Evolutionary conservation across 768 basidiomycete genomes (phyloP).

Genomic region (Lactarius evosmus): DNA sequence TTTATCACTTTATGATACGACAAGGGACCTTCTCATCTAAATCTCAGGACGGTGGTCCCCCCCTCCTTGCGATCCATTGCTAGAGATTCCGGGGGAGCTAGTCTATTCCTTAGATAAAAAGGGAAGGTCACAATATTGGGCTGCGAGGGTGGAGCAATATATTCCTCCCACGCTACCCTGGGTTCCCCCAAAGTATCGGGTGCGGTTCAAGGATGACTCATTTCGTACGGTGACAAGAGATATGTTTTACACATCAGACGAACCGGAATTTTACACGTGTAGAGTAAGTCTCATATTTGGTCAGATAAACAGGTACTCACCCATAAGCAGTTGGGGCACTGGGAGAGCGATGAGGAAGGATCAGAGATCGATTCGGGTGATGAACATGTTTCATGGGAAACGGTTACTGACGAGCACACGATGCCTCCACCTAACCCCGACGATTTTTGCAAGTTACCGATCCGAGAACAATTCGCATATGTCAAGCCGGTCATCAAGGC

Average conservation of each 20-base stretch:
- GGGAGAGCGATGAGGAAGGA: slow-evolving; percentile 44
- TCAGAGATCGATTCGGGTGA: slow-evolving; percentile 31
- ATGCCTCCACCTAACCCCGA: slow-evolving; percentile 43
- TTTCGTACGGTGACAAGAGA: slow-evolving; percentile 42
- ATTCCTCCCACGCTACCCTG: slow-evolving; percentile 41
- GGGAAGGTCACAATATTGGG: slow-evolving; percentile 53
- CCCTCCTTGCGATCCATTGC: slow-evolving; percentile 45
- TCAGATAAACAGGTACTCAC: neutral
- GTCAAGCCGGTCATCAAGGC: slow-evolving; percentile 60
- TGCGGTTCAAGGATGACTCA: slow-evolving; percentile 58
- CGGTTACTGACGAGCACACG: slow-evolving; percentile 38
- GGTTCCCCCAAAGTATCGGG: slow-evolving; percentile 47
- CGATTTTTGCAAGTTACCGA: slow-evolving; percentile 47
- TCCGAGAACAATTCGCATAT: slow-evolving; percentile 61
- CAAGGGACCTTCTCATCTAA: slow-evolving; percentile 22
- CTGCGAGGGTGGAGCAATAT: slow-evolving; percentile 57
- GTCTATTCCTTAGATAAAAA: slow-evolving; percentile 50
- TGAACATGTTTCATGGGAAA: slow-evolving; percentile 30
- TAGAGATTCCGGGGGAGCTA: slow-evolving; percentile 66
- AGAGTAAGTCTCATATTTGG: slow-evolving; percentile 40
- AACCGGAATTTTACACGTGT: slow-evolving; percentile 63
- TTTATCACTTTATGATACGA: slow-evolving; percentile 23
- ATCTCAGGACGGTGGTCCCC: slow-evolving; percentile 36
- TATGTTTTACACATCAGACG: slow-evolving; percentile 55
- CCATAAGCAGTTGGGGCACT: slow-evolving; percentile 49